phyloP scores from a whole-genome alignment of 2,329 filamentous ascomycete genomes.

The Phialocephala subalpina region DNA sequence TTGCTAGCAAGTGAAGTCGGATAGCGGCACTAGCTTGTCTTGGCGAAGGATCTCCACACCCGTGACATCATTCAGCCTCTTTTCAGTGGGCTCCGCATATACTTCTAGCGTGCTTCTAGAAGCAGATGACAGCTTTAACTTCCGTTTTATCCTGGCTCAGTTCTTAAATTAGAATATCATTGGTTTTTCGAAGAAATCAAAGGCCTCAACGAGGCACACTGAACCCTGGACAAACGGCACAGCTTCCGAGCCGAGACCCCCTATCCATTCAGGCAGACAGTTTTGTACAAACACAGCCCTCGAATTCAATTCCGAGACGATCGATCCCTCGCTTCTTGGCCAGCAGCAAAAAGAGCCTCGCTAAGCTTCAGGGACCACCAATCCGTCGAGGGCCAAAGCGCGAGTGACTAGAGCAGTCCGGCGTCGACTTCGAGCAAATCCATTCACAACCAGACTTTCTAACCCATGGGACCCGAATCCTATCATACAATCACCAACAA shows the following conservation, averaged over 20 bases:
- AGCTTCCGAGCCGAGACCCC: neutral
- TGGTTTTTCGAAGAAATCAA: neutral
- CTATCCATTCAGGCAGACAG: neutral
- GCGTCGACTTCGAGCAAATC: neutral
- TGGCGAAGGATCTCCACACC: neutral
- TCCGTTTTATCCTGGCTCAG: neutral
- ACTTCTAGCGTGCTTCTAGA: slow-evolving; percentile 24
- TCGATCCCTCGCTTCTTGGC: neutral
- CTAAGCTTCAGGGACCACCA: neutral
- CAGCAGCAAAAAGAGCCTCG: neutral
- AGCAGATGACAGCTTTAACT: slow-evolving; percentile 8
- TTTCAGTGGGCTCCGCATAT: neutral
- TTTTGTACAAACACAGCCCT: neutral
- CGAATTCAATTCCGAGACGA: neutral
- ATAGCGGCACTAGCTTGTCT: neutral
- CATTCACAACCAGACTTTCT: neutral
- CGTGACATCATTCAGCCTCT: slow-evolving; percentile 4
- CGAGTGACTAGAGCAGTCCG: neutral
- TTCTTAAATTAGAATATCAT: neutral
- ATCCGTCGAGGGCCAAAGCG: neutral
- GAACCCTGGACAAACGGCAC: slow-evolving; percentile 1
- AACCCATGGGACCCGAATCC: neutral
- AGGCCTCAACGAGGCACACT: neutral
- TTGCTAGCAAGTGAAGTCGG: neutral
- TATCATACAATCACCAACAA: neutral